A percentile compares a stretch with the other conserved stretches of the same genome.
phyloP scores from a whole-genome alignment of 768 basidiomycete species.

The Hypholoma sublateritium region DNA sequence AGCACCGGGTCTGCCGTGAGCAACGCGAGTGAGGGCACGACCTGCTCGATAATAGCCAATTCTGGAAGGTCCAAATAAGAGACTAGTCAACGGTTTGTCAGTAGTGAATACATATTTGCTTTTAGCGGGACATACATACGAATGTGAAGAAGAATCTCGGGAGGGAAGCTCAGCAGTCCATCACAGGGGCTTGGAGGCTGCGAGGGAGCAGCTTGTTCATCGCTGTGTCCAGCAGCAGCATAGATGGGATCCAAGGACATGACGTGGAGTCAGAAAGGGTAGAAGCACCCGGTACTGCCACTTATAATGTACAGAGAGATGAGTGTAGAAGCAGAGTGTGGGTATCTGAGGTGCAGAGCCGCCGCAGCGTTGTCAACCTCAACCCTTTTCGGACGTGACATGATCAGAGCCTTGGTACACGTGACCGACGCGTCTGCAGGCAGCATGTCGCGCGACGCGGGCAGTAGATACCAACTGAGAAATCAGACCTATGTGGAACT shows the following conservation, averaged over 20 bases:
- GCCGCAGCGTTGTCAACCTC: background rate
- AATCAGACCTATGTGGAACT: no score
- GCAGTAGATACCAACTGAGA: no score
- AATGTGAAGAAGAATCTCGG: conserved; percentile 60
- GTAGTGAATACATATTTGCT: background rate
- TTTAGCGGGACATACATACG: conserved; percentile 34
- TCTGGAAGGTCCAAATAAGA: conserved; percentile 77
- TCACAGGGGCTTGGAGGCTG: background rate
- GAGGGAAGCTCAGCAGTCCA: conserved; percentile 42
- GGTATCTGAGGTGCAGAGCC: conserved; percentile 1
- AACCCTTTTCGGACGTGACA: background rate
- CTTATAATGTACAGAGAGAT: no score
- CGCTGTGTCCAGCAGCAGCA: background rate
- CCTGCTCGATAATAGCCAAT: conserved; percentile 50
- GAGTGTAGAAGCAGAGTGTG: conserved; percentile 4
- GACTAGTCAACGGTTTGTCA: conserved; percentile 35
- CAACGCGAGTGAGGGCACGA: conserved; percentile 44
- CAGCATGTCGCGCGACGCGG: no score
- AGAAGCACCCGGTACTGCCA: no score
- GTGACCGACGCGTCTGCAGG: background rate
- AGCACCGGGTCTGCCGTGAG: conserved; percentile 64
- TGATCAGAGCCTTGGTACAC: background rate
- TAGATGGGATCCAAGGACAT: background rate
- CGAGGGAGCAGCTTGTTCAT: background rate
- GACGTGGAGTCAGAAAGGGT: no score